phyloP scores from a whole-genome alignment of 768 basidiomycete species.

The Tephrocybe sp. region DNA sequence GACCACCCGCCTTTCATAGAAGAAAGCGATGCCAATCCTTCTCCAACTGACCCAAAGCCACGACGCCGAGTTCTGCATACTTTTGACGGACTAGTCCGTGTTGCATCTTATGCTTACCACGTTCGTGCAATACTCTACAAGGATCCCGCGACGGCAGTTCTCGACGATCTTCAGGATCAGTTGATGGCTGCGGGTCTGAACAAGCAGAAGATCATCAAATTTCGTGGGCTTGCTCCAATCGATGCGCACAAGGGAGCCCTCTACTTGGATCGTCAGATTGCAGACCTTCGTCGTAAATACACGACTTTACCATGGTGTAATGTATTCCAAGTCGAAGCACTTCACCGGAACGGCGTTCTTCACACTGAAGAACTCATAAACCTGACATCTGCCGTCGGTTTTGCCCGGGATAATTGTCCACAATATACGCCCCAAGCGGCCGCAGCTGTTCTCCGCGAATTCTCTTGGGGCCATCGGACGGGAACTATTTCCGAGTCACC shows the following conservation, averaged over 20 bases:
- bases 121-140: background rate
- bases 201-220: background rate
- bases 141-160: background rate
- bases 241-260: background rate
- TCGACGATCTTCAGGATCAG: background rate
- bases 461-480: background rate
- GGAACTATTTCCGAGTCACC: background rate
- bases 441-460: background rate
- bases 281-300: background rate
- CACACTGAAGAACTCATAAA: background rate
- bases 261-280: background rate
- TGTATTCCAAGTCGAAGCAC: background rate
- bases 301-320: background rate
- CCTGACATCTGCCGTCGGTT: too few relatives aligned
- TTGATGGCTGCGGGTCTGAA: background rate
- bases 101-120: background rate
- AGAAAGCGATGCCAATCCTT: background rate
- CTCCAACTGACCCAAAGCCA: background rate
- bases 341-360: background rate
- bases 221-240: background rate
- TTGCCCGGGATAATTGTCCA: background rate
- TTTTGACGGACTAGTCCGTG: background rate
- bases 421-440: background rate
- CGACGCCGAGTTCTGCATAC: background rate
- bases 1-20: background rate